A percentile compares a stretch with the other conserved stretches of the same genome.
Evolutionary conservation across 176 grass and related monocot genomes (phyloP).

Genomic region (Pontederia crassipes): DNA sequence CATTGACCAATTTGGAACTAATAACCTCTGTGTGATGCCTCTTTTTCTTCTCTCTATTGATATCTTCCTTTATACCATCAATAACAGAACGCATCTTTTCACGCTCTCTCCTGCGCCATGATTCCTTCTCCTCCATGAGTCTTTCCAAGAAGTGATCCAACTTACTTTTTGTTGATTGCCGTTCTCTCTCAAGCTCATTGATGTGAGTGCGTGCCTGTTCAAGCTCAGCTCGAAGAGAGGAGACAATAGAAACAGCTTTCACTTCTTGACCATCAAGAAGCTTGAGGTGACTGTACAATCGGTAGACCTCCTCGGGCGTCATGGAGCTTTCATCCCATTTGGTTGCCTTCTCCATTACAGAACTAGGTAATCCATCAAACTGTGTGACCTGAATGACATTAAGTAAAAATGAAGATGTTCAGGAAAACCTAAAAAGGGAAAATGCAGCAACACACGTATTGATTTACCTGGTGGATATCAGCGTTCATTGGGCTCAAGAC

Average conservation of each 20-base stretch:
- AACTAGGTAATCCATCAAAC: conserved; percentile 33
- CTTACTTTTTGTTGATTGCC: conserved; percentile 61
- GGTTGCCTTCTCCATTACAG: conserved; percentile 73
- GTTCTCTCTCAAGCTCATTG: conserved; percentile 55
- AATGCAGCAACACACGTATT: background rate
- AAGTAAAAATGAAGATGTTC: conserved; percentile 11
- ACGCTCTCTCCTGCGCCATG: conserved; percentile 80
- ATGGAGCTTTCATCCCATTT: conserved; percentile 70
- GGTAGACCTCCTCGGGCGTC: conserved; percentile 53
- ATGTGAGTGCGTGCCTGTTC: conserved; percentile 46
- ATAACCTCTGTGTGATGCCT: conserved; percentile 53
- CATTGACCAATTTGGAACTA: conserved; percentile 62
- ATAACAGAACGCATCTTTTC: conserved; percentile 62
- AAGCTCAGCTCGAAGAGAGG: conserved; percentile 59
- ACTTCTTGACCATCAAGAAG: conserved; percentile 48
- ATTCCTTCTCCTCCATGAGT: conserved; percentile 70
- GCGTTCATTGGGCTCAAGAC: conserved; percentile 61
- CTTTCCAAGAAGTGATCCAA: conserved; percentile 80
- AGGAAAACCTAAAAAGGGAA: conserved; percentile 5
- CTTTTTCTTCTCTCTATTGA: conserved; percentile 80
- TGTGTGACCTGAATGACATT: conserved; percentile 12
- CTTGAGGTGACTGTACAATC: conserved; percentile 59
- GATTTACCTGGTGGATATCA: conserved; percentile 62
- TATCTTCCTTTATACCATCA: conserved; percentile 79
- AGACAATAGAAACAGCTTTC: conserved; percentile 27